These are phyloP conservation scores for Tephrocybe sp. DNA, from an alignment of 768 basidiomycete genomes.

Conservation along the genomic window DNA sequence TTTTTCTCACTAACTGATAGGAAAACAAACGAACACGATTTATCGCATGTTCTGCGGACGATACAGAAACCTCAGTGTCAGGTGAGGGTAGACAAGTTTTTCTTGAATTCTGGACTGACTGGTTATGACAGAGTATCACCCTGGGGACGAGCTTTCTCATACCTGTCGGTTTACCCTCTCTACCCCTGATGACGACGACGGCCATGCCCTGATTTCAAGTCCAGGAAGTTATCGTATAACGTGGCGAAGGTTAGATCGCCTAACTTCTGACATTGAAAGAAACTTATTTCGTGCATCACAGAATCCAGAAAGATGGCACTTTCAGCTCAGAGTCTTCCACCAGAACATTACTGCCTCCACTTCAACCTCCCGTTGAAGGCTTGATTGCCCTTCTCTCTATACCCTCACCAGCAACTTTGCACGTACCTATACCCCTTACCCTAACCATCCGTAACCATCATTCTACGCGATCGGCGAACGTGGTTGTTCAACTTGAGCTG, in stretches of 20 bases:
- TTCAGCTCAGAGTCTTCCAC: conserved; percentile 46
- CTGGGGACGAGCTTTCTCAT: conserved; percentile 64
- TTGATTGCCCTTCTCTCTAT: conserved; percentile 65
- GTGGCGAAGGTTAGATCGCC: conserved; percentile 59
- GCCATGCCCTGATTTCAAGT: conserved; percentile 34
- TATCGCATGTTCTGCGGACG: conserved; percentile 51
- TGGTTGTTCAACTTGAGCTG: conserved; percentile 72
- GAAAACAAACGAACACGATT: conserved; percentile 44
- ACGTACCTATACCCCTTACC: conserved; percentile 53
- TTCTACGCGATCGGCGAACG: conserved; percentile 59
- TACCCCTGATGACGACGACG: conserved; percentile 34
- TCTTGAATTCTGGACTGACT: background rate
- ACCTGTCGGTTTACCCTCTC: conserved; percentile 50
- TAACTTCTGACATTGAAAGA: conserved; percentile 1
- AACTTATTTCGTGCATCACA: conserved; percentile 18
- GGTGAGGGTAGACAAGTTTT: conserved; percentile 28
- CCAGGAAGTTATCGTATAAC: conserved; percentile 59
- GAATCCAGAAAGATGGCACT: conserved; percentile 43
- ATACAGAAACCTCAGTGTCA: conserved; percentile 43
- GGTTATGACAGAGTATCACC: conserved; percentile 46
- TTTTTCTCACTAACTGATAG: conserved; percentile 23
- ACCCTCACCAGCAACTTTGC: conserved; percentile 62
- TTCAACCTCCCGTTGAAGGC: conserved; percentile 58
- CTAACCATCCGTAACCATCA: conserved; percentile 66
- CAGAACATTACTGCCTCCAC: conserved; percentile 53